Base-by-base conservation (phyloP, 2,329 filamentous ascomycete species). In the Aspergillus fumigatiaffinis region DNA sequence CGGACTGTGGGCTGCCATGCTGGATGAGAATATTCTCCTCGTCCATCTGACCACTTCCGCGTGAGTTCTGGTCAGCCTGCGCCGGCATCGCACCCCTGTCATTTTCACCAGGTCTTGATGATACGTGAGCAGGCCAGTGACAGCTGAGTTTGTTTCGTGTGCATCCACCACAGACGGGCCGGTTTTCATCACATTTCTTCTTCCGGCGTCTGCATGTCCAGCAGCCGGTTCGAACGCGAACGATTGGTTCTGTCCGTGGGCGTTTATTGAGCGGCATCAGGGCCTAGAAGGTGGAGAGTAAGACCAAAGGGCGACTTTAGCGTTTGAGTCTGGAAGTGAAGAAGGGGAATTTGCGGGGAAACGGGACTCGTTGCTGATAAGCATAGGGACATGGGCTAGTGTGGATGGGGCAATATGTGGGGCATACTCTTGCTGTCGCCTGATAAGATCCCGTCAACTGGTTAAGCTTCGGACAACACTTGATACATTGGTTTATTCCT, bases 141-240 rank as follows among this genome's bases (percentile, higher is more conserved):
- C 68, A 71, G 17, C 29, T 56, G 17, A 71, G 61, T 47, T 69
- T 67, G 53, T 71, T 71, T 25, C 68, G 67, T 48, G 52, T 58
- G 41, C 68, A 70, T 32, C 68, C 68, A 20, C 63, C 63, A 49
- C 78, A 64, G 67, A 72, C 51, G 65, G 78, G 60, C 65, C 67
- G 63, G 23, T 51, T 23, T 56, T 73, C 71, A 26, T 72, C 69
- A 49, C 71, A 73, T 58, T 72, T 72, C 62, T 72, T 71, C 62
- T 69, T 72, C 10, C 71, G 67, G 4, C 65, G 63, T 25, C 69
- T 60, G 54, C 71, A 73, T 8, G 66, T 67, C 52, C 64, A 66
- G 50, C 71, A 73, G n/a, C 69, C 68, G 2, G 69, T 72, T 25
- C 68, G 60, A 12, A 71, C 68, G 32, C 68, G 68, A 9, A 70